Percentiles rank a stretch among this genome's conserved stretches.
phyloP scores from a whole-genome alignment of 2,329 filamentous ascomycete species.

The Fusarium citri region DNA sequence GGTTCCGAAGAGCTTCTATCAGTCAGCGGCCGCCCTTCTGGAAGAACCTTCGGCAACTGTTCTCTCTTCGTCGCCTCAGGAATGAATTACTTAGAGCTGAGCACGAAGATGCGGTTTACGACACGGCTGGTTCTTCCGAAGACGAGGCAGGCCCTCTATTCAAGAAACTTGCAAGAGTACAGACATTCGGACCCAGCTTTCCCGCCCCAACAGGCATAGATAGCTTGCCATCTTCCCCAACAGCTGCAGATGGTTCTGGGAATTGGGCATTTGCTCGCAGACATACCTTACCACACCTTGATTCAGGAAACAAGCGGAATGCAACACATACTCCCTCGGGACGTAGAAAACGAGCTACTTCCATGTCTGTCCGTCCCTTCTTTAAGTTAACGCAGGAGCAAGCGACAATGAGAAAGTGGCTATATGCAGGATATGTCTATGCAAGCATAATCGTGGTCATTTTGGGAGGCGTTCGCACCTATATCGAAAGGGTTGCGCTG shows the following conservation, averaged over 20 bases:
- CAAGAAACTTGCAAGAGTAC: slow-evolving; percentile 45
- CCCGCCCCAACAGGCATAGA: slow-evolving; percentile 26
- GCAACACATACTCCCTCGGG: slow-evolving; percentile 70
- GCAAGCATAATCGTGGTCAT: slow-evolving; percentile 72
- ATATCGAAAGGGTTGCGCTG: slow-evolving; percentile 76
- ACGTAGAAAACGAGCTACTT: slow-evolving; percentile 72
- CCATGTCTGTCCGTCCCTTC: slow-evolving; percentile 76
- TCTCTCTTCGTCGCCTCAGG: slow-evolving; percentile 62
- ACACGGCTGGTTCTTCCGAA: slow-evolving; percentile 49
- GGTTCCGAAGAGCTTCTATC: slow-evolving; percentile 72
- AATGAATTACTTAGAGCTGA: slow-evolving; percentile 51
- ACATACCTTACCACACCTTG: slow-evolving; percentile 65
- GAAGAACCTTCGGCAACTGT: slow-evolving; percentile 55
- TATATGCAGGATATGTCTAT: slow-evolving; percentile 86
- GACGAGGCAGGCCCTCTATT: slow-evolving; percentile 46
- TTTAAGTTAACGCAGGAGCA: slow-evolving; percentile 83
- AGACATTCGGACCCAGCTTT: slow-evolving; percentile 45
- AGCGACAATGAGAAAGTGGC: slow-evolving; percentile 81
- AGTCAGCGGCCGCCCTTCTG: slow-evolving; percentile 52
- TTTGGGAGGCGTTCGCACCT: slow-evolving; percentile 75
- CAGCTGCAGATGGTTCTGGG: slow-evolving; percentile 30
- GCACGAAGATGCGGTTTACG: slow-evolving; percentile 49
- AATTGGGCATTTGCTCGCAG: slow-evolving; percentile 50
- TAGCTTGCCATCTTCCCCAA: slow-evolving; percentile 34
- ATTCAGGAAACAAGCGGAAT: slow-evolving; percentile 51